phyloP scores from a whole-genome alignment of 805 yeast species.

The Yamadazyma paraphyllophila region DNA sequence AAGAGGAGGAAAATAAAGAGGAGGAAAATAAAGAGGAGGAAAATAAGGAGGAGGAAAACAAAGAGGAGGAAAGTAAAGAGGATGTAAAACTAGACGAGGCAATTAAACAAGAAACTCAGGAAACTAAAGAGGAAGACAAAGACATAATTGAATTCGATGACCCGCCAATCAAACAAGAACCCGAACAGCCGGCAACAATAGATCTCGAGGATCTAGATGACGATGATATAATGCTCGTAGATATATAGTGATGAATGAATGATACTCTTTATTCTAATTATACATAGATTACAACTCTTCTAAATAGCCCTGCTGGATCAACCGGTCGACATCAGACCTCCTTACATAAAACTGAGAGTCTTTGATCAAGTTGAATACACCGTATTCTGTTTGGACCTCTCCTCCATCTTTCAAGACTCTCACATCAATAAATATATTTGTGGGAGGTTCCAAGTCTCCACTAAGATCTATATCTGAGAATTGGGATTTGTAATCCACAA shows the following conservation, averaged over 20 bases:
- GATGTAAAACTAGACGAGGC: conserved; percentile 1
- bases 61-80: background rate
- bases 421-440: conserved; percentile 89
- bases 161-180: background rate
- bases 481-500: conserved; percentile 73
- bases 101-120: background rate
- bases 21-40: background rate
- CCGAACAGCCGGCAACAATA: background rate
- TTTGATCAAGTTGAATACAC: conserved; percentile 88
- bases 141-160: background rate
- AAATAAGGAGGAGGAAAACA: background rate
- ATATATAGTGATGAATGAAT: background rate
- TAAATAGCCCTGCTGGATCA: conserved; percentile 90
- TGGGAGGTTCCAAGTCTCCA: conserved; percentile 89
- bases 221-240: background rate
- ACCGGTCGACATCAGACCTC: conserved; percentile 88
- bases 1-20: background rate
- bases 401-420: conserved; percentile 93
- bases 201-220: background rate
- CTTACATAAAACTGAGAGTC: conserved; percentile 94
- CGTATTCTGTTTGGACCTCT: conserved; percentile 95
- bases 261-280: background rate
- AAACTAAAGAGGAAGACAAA: background rate
- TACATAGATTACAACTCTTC: conserved; percentile 55
- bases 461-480: conserved; percentile 82